Evolutionary conservation across 2,329 filamentous ascomycete genomes (phyloP), one percentile per base, ranked within the genome.

Genomic region (Phialocephala sp.): DNA sequence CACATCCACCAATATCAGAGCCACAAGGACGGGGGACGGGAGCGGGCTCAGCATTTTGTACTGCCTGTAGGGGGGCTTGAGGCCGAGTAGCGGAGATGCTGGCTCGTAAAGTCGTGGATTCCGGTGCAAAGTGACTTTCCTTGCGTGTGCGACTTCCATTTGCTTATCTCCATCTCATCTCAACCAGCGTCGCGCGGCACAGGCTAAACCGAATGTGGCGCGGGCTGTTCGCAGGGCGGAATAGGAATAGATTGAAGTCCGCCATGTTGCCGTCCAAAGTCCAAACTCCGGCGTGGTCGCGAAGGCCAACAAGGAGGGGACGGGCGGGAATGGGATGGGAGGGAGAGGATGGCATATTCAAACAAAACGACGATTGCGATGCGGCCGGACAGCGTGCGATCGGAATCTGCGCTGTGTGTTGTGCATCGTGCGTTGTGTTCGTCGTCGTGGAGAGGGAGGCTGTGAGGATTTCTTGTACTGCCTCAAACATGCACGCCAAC

Each of bases 211-310:
- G 1, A 57, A 37, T 39, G 1, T 24, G 35, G 55, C 11, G 15
- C 55, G 55, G 55, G 55, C 55, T 57, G 32, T 39, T 37, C 54
- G 54, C 15, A n/a, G 55, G 55, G 55, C 55, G 55, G 32, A 57
- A 11, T 57, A 47, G 55, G 32, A 57, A 2, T 57, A 47, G 50
- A 54, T 54, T 54, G 24, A 32, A 54, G 22, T 54, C 50, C 50
- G 50, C 50, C 24, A 14, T 32, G 14, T 1, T 54, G 12, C 50
- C 50, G 27, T 54, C 22, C 50, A 32, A 27, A 27, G 22, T 54
- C 50, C 36, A 9, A 12, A 24, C 20, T 37, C 55, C 50, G 20
- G 12, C 11, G 1, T 32, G 27, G 27, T 32, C 8, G n/a, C 18
- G 20, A 39, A 22, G 4, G 11, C 35, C 9, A 11, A 57, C 12